Percentiles rank a stretch among this genome's conserved stretches.
phyloP scores from a whole-genome alignment of 192 early-diverging fungal species.

The Linnemannia zychae region DNA sequence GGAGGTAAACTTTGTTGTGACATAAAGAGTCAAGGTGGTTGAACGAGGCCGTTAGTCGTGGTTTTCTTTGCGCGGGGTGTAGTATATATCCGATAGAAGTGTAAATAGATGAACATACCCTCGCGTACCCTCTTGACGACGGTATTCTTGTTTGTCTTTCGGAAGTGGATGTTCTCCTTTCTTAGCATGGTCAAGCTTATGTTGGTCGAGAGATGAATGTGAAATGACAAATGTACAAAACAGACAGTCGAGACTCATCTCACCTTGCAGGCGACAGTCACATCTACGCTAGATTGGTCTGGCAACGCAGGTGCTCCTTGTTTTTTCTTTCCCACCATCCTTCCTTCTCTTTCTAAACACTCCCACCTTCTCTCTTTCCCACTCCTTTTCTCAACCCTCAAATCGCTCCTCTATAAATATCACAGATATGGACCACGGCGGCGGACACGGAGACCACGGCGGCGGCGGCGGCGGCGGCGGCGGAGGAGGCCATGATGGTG shows the following conservation, averaged over 20 bases:
- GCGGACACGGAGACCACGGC: slow-evolving; percentile 62
- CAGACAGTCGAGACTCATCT: background rate
- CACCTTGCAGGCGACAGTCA: background rate
- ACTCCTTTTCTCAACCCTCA: background rate
- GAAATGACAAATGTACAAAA: background rate
- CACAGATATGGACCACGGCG: slow-evolving; percentile 52
- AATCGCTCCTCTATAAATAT: background rate
- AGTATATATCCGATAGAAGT: background rate
- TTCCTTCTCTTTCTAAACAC: too few relatives aligned
- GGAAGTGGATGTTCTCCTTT: slow-evolving; percentile 57
- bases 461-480: slow-evolving; percentile 34
- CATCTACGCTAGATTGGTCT: background rate
- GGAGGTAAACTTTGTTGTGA: slow-evolving; percentile 63
- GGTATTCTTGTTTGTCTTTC: slow-evolving; percentile 64
- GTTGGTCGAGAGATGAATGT: background rate
- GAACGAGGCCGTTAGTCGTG: too few relatives aligned
- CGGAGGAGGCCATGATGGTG: slow-evolving; percentile 7
- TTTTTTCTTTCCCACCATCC: too few relatives aligned
- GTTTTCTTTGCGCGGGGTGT: background rate
- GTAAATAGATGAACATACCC: slow-evolving; percentile 45
- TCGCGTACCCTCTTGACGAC: slow-evolving; percentile 68
- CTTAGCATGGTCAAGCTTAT: slow-evolving; percentile 25
- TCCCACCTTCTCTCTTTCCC: background rate
- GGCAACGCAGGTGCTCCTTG: background rate
- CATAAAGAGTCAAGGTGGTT: background rate